phyloP scores from a whole-genome alignment of 2,329 filamentous ascomycete genomes.

The Aspergillus hortae region DNA sequence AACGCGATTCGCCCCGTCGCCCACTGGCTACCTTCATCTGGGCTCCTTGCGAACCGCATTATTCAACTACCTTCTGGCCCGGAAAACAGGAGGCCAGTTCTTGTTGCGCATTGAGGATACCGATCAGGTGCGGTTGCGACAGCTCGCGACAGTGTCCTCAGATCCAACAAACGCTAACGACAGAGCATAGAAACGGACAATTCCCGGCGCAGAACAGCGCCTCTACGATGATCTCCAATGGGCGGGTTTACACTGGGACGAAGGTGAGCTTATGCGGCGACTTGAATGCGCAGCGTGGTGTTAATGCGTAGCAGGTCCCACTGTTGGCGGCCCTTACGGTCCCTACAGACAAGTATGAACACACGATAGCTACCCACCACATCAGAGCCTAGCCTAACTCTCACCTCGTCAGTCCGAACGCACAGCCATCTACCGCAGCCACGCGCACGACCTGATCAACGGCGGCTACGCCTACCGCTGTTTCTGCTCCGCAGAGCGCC shows the following conservation, averaged over 20 bases:
- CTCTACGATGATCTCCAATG: constrained; percentile 79
- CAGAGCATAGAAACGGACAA: constrained; percentile 65
- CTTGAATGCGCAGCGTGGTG: constrained; percentile 1
- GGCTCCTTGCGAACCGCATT: constrained; percentile 88
- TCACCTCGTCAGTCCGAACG: constrained; percentile 65
- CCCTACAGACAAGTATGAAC: constrained; percentile 73
- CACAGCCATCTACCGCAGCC: constrained; percentile 65
- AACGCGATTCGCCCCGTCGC: constrained; percentile 91
- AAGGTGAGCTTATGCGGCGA: constrained; percentile 54
- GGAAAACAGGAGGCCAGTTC: constrained; percentile 83
- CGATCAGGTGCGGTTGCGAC: constrained; percentile 63
- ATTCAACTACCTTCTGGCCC: constrained; percentile 93
- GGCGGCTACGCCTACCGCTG: constrained; percentile 82
- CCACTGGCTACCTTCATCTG: constrained; percentile 88
- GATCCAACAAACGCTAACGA: too few species aligned
- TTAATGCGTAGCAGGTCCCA: constrained; percentile 57
- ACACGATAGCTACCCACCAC: neutral
- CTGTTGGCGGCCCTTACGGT: constrained; percentile 74
- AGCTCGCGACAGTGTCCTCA: neutral
- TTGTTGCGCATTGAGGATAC: constrained; percentile 91
- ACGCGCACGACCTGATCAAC: constrained; percentile 66
- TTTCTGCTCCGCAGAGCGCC: constrained; percentile 75
- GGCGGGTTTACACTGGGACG: constrained; percentile 90
- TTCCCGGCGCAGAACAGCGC: constrained; percentile 72
- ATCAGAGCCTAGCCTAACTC: neutral